Evolutionary conservation across 352 stramenopile genomes (phyloP).

Genomic region (Globisporangium irregulare): DNA sequence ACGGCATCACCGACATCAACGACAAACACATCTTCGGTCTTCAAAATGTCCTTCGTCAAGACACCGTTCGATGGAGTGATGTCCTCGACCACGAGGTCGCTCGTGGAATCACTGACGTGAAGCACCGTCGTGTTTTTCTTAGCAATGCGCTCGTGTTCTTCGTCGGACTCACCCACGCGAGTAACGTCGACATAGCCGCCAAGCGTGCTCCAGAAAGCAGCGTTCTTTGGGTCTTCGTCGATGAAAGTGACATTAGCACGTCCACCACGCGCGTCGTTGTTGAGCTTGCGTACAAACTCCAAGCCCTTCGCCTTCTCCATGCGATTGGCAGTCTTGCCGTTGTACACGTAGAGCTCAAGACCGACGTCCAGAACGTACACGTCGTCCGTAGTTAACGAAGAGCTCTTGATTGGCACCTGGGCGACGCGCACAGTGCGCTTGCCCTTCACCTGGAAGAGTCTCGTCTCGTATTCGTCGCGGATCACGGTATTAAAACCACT

Average conservation of each 20-base stretch:
- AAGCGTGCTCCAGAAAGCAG: constrained; percentile 90
- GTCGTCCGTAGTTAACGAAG: constrained; percentile 91
- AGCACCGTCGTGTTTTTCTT: constrained; percentile 76
- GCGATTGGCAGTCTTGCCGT: constrained; percentile 71
- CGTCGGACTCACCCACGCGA: constrained; percentile 55
- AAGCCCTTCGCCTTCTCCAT: constrained; percentile 91
- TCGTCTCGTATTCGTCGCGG: constrained; percentile 78
- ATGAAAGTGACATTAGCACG: constrained; percentile 84
- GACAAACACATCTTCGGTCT: constrained; percentile 91
- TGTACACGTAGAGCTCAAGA: constrained; percentile 90
- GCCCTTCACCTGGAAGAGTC: constrained; percentile 90
- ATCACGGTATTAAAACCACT: constrained; percentile 93
- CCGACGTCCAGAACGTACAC: constrained; percentile 94
- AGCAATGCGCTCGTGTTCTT: constrained; percentile 52
- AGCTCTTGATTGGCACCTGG: constrained; percentile 79
- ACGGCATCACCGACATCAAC: constrained; percentile 88
- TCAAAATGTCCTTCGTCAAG: constrained; percentile 76
- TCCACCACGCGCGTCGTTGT: constrained; percentile 79
- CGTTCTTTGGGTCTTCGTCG: constrained; percentile 87
- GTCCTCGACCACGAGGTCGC: constrained; percentile 52
- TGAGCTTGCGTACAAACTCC: constrained; percentile 87
- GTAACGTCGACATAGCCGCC: constrained; percentile 82
- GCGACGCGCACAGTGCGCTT: constrained; percentile 85
- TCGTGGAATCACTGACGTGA: constrained; percentile 66
- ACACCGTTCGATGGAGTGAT: constrained; percentile 66